Evolutionary conservation across 2,329 filamentous ascomycete species (phyloP).

Genomic region (Alternaria triticina): DNA sequence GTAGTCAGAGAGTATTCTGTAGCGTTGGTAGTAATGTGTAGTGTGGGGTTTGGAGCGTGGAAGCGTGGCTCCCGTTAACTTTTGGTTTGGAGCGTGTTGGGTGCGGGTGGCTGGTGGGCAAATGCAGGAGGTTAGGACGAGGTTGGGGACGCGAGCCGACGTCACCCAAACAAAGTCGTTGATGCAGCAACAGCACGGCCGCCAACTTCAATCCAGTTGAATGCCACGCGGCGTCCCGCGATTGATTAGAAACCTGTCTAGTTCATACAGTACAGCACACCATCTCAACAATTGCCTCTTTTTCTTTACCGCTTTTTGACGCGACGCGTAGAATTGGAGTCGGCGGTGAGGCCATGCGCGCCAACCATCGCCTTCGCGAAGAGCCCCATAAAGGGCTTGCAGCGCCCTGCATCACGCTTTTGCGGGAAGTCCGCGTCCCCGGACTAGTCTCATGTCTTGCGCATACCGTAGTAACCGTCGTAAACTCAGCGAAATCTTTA

Average conservation of each 20-base stretch:
- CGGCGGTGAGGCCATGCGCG: not conserved
- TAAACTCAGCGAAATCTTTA: not conserved
- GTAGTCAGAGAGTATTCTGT: conserved; percentile 22
- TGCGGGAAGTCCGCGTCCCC: not conserved
- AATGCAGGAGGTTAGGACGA: conserved; percentile 20
- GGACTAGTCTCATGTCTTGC: not conserved
- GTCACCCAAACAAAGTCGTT: conserved; percentile 27
- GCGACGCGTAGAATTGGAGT: not conserved
- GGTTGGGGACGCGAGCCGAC: conserved; percentile 20
- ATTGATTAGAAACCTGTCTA: conserved; percentile 1
- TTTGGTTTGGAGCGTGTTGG: conserved; percentile 18
- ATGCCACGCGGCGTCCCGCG: conserved; percentile 7
- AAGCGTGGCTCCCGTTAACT: conserved; percentile 15
- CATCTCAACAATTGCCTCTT: not conserved
- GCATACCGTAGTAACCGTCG: not conserved
- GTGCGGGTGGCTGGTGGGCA: conserved; percentile 10
- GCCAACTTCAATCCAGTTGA: not conserved
- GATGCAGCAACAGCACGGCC: conserved; percentile 20
- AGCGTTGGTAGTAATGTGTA: conserved; percentile 11
- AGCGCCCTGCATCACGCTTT: not conserved
- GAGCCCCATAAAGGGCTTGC: not conserved
- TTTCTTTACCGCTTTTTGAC: not conserved
- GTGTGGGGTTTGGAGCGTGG: conserved; percentile 15
- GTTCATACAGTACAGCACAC: not conserved
- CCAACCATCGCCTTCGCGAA: not conserved